Evolutionary conservation across 257 asterid species (phyloP).

Genomic region (Nicotiana undulata): DNA sequence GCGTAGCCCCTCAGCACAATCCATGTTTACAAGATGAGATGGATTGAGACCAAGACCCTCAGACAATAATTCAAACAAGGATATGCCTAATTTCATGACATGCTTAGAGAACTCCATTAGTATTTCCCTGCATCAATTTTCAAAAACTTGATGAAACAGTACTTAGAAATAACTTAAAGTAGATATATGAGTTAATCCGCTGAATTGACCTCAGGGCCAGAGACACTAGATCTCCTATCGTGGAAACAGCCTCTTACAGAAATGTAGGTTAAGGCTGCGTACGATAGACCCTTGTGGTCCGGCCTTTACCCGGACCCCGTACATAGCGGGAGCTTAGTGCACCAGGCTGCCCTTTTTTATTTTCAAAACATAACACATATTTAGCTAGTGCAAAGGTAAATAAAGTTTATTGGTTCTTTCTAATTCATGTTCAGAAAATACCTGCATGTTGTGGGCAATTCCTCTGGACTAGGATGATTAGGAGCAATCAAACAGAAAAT

Average conservation of each 20-base stretch:
- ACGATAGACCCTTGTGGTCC: no score
- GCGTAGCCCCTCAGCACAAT: constrained; percentile 32
- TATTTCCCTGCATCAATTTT: constrained; percentile 19
- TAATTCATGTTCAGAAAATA: background rate
- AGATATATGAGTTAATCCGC: constrained; percentile 22
- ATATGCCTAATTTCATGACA: constrained; percentile 18
- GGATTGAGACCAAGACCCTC: constrained; percentile 27
- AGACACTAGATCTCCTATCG: no score
- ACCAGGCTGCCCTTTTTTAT: no score
- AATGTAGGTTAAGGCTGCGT: no score
- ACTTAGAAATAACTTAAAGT: background rate
- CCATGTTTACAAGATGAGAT: constrained; percentile 20
- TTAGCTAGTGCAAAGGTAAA: background rate
- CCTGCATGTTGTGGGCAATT: constrained; percentile 51
- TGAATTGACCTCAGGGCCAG: constrained; percentile 26
- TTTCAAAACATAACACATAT: background rate
- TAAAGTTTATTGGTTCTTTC: background rate
- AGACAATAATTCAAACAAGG: constrained; percentile 23
- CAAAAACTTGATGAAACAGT: background rate
- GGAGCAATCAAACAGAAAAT: constrained; percentile 19
- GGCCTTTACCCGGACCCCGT: no score
- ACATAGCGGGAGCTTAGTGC: no score
- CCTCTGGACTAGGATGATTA: constrained; percentile 38
- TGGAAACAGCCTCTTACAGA: no score
- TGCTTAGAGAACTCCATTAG: constrained; percentile 23